Base-by-base conservation (phyloP, 345 rosid genomes). In the Salix purpurea region DNA sequence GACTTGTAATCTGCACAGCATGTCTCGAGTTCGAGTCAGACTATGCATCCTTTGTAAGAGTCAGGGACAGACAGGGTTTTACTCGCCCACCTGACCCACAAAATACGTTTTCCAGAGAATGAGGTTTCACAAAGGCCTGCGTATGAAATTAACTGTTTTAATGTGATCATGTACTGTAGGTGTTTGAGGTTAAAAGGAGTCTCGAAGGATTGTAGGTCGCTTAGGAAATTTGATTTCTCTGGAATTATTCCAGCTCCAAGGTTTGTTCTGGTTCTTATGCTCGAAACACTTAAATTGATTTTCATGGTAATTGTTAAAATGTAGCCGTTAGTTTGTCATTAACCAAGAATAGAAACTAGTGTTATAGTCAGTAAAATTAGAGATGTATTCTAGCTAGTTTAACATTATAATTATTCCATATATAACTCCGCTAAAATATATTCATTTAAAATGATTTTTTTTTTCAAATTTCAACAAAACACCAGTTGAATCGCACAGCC, bases 191-290 rank as follows among this genome's bases (percentile, higher is more conserved):
- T 67, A 76, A 79, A 73, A 68, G 82, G 69, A 82, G 82, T 69
- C 73, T 82, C 13, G 6, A 78, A 79, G 39, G 85, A 83, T 42
- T 83, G 80, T 44, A 69, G 82, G 72, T 32, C 36, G 69, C 85
- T 79, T 24, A 83, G 85, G 24, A 83, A 76, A 50, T 69, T 79
- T 14, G 71, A 79, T 62, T 21, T 79, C 6, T 60, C 65, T 24
- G 82, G 82, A n/a, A 79, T 79, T 61, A 24, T 74, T 2, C 82
- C 75, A 23, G 82, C 82, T 26, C 82, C 78, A 60, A 79, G 83
- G 83, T 80, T 14, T 48, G 14, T 18, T 50, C 23, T 11, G 2
- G 13, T 39, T 7, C 23, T 26, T 5, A 2, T 18, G 7, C 61
- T 4, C 32, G 21, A 37, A 0, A 34, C 15, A 21, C 9, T 37